phyloP scores from a whole-genome alignment of 2,329 filamentous ascomycete genomes.

The Scedosporium boydii region DNA sequence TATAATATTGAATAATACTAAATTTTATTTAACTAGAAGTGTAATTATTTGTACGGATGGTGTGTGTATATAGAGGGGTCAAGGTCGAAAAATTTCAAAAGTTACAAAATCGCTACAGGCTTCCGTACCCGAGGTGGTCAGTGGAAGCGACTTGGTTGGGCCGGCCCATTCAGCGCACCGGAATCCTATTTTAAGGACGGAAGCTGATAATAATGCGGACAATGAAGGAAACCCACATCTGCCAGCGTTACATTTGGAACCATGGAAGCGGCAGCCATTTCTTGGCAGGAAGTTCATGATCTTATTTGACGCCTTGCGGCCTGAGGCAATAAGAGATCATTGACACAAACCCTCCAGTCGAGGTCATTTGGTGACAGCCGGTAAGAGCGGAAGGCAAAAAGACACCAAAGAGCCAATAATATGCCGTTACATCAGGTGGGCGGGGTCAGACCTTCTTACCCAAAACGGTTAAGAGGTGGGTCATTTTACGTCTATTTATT shows the following conservation, averaged over 20 bases:
- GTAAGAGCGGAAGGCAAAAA: no score
- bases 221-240: background rate
- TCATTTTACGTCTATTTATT: background rate
- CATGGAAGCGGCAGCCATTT: background rate
- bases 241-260: background rate
- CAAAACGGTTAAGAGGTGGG: background rate
- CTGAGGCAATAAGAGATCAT: background rate
- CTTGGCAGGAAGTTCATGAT: background rate
- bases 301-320: background rate
- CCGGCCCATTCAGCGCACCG: background rate
- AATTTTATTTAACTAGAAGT: no score
- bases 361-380: no score
- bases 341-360: no score
- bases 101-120: no score
- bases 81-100: no score
- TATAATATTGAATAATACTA: no score
- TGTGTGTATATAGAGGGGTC: no score
- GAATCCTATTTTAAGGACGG: conserved; percentile 1
- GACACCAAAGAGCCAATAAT: no score
- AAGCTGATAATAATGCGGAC: background rate
- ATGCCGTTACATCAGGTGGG: no score
- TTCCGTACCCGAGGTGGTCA: background rate
- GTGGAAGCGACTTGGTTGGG: background rate
- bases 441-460: background rate
- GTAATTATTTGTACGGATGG: no score